Evolutionary conservation across 495 filamentous ascomycete genomes (phyloP).

Genomic region (Podospora fimiseda): DNA sequence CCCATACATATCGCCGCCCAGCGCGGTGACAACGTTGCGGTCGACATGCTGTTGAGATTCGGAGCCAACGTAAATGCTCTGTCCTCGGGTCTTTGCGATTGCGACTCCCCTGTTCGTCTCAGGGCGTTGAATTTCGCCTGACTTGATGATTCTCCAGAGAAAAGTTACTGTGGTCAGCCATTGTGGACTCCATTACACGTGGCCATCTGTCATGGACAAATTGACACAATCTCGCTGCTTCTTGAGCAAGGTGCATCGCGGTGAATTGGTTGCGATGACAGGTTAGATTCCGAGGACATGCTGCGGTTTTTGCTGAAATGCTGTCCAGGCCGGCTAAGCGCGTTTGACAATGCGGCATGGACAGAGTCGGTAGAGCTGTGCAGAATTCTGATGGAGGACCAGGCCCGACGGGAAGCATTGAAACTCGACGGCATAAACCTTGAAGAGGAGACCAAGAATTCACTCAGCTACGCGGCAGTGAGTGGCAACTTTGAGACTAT

Average conservation of each 20-base stretch:
- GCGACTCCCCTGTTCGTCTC: background rate
- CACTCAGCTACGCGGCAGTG: background rate
- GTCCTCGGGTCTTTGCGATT: slow-evolving; percentile 1
- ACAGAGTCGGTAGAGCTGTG: background rate
- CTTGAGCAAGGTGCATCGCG: background rate
- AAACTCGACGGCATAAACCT: too few species aligned
- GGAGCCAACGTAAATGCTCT: background rate
- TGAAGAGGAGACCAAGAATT: too few species aligned
- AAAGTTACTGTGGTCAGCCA: background rate
- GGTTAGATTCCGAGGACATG: background rate
- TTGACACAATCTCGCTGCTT: background rate
- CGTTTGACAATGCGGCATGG: background rate
- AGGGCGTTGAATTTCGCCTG: background rate
- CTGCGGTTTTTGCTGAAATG: background rate
- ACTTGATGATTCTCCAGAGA: background rate
- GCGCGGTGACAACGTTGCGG: background rate
- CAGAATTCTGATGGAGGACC: background rate
- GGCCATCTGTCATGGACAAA: slow-evolving; percentile 1
- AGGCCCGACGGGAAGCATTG: background rate
- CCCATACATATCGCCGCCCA: background rate
- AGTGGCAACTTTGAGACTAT: background rate
- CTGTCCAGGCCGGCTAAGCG: background rate
- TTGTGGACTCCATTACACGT: slow-evolving; percentile 3
- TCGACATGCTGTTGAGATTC: background rate
- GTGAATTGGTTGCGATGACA: background rate